Base-by-base conservation (phyloP, 768 basidiomycete species). In the Ramaria sp. region DNA sequence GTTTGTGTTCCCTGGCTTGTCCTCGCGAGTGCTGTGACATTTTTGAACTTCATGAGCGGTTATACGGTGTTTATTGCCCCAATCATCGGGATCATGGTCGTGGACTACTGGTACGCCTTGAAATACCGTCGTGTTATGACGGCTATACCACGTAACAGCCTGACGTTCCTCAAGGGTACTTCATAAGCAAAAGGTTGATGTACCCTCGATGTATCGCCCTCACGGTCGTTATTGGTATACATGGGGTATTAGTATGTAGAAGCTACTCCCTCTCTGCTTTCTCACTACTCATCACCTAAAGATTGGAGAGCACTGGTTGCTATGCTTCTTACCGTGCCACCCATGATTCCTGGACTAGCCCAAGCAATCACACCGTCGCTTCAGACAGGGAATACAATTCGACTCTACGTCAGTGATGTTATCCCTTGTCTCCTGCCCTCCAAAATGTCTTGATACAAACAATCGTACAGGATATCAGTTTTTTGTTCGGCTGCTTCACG, bases 1-100 rank as follows among this genome's bases (percentile, higher is more conserved):
- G 81, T 77, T 0, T 68, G 90, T n/a, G 82, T 80, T 60, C 89
- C 91, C 3, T 94, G 91, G 91, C 82, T 91, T 68, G 90, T 94
- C 54, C 72, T 93, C 33, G 74, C 75, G 15, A 74, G 68, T 22
- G 88, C 85, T 0, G 72, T 80, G 33, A 80, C 80, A 1, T 90
- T 91, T 70, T 65, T 91, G 63, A 72, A 73, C 13, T 91, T 91
- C 69, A 86, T 91, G 83, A 78, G 76, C 24, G 89, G 88, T 2
- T 93, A 91, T 64, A 84, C 89, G 0, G 83, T 92, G 20, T 90
- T 95, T 66, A 73, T 94, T 20, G 88, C 88, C 0, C 91, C 91
- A 0, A 85, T 95, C 61, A 82, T 86, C 34, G 87, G 85, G 22
- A 82, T 93, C 54, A 78, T 84, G 74, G 75, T 79, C 58, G 72